phyloP scores from a whole-genome alignment of 208 protist species.

The Leptomonas pyrrhocoris region DNA sequence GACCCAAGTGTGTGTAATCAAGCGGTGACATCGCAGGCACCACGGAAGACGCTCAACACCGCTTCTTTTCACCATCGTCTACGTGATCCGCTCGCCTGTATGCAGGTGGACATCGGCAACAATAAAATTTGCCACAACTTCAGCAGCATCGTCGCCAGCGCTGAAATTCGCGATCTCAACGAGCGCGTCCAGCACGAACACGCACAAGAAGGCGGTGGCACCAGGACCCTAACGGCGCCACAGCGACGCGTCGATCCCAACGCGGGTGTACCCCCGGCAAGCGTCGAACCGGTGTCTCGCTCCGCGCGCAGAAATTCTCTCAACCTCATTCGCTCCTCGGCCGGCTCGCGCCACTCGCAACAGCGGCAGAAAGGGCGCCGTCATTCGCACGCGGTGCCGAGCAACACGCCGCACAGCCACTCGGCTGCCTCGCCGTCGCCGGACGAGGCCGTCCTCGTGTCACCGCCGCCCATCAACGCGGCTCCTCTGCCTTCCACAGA shows the following conservation, averaged over 20 bases:
- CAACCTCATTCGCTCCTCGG: constrained; percentile 24
- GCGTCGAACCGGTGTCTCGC: neutral
- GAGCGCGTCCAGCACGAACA: constrained; percentile 24
- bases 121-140: constrained; percentile 47
- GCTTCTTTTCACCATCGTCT: neutral
- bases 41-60: neutral
- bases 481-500: neutral
- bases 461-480: neutral
- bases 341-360: constrained; percentile 16
- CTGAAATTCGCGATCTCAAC: constrained; percentile 33
- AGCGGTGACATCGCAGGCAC: too few relatives aligned
- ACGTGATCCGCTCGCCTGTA: constrained; percentile 1
- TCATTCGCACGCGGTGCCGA: neutral
- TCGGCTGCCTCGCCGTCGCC: constrained; percentile 8
- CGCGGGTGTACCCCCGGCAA: neutral
- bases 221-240: neutral
- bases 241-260: constrained; percentile 18
- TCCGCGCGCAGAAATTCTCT: constrained; percentile 3
- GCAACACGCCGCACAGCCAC: constrained; percentile 16
- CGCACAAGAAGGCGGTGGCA: constrained; percentile 11
- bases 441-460: neutral
- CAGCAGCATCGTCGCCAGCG: constrained; percentile 39
- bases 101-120: constrained; percentile 55
- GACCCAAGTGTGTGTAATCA: too few relatives aligned
- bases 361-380: neutral